Evolutionary conservation across 805 yeast species (phyloP), one percentile per base, ranked within the genome.

Genomic region (Scheffersomyces lignosus): DNA sequence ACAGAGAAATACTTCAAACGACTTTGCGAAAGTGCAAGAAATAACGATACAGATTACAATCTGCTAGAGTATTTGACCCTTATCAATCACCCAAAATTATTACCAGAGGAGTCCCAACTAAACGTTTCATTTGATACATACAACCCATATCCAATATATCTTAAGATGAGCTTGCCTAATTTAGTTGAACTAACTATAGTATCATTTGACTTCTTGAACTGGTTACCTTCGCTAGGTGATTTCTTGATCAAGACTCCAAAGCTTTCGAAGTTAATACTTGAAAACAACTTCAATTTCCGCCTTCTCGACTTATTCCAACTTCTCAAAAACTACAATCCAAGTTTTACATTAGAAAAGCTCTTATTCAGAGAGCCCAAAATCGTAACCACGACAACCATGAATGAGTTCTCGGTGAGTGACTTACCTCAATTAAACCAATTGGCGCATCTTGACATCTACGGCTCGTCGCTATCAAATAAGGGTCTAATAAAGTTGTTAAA

Each of bases 211-310:
- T 64, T 68, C 33, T 31, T 34, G 1, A 52, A 56, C 27, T 38
- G 41, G 8, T 52, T 60, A 6, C 58, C 60, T 8, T 30, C 30
- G 3, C 51, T 65, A 15, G 67, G 69, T 3, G 42, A 43, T 3
- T 58, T 64, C 30, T 39, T 65, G n/a, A 26, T 47, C 1, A 45
- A 26, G 2, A 33, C 51, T 6, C 41, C 43, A 1, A 29, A 43
- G 9, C 38, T 64, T n/a, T 48, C 37, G 28, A 41, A 36, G 5
- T 15, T 68, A 2, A 51, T 54, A 18, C 38, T 68, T 17, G 73
- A 69, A 36, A 62, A 66, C 42, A 66, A 66, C 41, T 41, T 40
- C 6, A 52, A 51, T 18, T 49, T 67, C 16, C 36, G 60, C 4
- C 35, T 68, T 15, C 42, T 51, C 10, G 46, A 47, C 18, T 56